Evolutionary conservation across 192 early-diverging fungal species (phyloP).

Genomic region (Podila verticillata): DNA sequence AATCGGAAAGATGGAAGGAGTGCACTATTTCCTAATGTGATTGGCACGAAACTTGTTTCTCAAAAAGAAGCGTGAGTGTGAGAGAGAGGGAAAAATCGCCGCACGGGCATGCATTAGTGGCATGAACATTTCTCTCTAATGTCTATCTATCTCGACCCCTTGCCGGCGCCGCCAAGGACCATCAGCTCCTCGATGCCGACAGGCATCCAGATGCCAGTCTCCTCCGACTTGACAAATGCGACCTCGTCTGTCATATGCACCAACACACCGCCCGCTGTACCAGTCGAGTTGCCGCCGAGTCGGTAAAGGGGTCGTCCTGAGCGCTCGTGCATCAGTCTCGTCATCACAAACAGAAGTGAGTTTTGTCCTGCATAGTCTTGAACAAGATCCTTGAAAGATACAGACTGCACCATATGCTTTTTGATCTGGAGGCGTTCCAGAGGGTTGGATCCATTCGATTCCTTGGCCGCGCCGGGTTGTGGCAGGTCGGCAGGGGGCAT

Average conservation of each 20-base stretch:
- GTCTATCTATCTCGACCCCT: not conserved
- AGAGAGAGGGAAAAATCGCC: too few species aligned
- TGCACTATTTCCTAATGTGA: too few species aligned
- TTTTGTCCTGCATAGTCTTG: constrained; percentile 63
- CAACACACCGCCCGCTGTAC: constrained; percentile 58
- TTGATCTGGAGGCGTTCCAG: constrained; percentile 36
- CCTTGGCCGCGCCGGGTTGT: constrained; percentile 5
- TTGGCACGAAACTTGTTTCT: too few species aligned
- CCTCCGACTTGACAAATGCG: constrained; percentile 62
- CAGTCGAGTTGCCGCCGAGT: constrained; percentile 56
- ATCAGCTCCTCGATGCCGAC: constrained; percentile 65
- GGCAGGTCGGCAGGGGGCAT: constrained; percentile 33
- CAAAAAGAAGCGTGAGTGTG: too few species aligned
- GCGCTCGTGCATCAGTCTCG: constrained; percentile 56
- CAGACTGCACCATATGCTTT: constrained; percentile 33
- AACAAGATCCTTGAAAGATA: constrained; percentile 67
- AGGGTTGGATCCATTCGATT: constrained; percentile 22
- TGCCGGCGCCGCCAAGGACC: constrained; percentile 41
- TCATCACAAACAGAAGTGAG: constrained; percentile 65
- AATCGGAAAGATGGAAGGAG: too few species aligned
- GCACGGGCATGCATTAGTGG: not conserved
- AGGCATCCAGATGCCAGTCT: constrained; percentile 62
- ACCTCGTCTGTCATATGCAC: constrained; percentile 73
- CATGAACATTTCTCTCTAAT: not conserved
- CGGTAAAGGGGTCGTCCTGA: constrained; percentile 67